Evolutionary conservation across 345 rosid species (phyloP), one percentile per base, ranked within the genome.

Genomic region (Triadica sebifera): DNA sequence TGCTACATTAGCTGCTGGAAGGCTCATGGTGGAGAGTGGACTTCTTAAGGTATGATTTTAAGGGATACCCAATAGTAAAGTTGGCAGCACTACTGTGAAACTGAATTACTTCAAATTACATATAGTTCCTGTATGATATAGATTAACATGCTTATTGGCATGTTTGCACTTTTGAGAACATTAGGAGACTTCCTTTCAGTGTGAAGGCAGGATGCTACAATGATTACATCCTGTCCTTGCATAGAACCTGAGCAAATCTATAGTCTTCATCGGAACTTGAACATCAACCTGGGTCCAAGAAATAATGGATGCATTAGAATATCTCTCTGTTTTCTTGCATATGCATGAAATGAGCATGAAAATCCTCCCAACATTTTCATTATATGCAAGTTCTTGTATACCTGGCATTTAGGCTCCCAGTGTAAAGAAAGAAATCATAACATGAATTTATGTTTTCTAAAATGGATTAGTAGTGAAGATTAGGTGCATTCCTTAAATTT

Each of bases 1-100:
- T 83, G 91, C 87, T 60, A 89, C 98, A 0, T 67, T 92, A 76
- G 97, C 97, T 1, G 97, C 98, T 4, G 98, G 98, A 83, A 88
- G 97, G 82, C 82, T 94, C 3, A 78, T 60, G 29, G 92, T 80
- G 25, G 93, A 91, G 75, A 29, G 80, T 69, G 98, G 97, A 76
- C 73, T 79, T 74, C 90, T 92, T 45, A 92, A 87, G 93, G 98
- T 92, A 89, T 43, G 12, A 50, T 59, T n/a, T 45, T 13, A 46
- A 16, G 50, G 37, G 38, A 58, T 62, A 43, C 41, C 5, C 11
- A 41, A 50, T 17, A 0, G 38, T 29, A 1, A 47, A 49, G 12
- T 65, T 1, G 12, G 6, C 45, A 25, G 20, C 34, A 13, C 8
- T 16, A 46, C 15, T 22, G 8, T 25, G 37, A 3, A 25, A 46